Conservation (phyloP, 495 filamentous ascomycete genomes). For the Trichoderma virens region DNA sequence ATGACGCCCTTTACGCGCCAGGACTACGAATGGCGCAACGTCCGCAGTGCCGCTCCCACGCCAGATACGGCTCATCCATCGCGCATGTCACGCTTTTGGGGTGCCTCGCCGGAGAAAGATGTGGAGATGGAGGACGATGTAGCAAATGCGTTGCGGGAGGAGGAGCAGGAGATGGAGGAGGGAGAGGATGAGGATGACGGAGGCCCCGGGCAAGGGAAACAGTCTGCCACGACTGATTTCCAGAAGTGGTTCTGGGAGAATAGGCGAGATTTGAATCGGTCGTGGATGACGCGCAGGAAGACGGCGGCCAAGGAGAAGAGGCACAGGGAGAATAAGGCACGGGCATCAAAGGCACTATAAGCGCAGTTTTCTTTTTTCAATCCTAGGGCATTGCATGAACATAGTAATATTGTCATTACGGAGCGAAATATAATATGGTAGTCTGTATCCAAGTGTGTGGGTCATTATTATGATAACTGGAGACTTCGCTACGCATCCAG, state of each 20-base stretch:
- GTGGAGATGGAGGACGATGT: slow-evolving; percentile 29
- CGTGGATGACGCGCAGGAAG: slow-evolving; percentile 81
- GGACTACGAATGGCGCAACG: slow-evolving; percentile 63
- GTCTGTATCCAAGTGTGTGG: no score
- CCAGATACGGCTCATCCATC: slow-evolving; percentile 81
- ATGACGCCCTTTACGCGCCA: slow-evolving; percentile 74
- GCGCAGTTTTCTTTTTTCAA: neutral
- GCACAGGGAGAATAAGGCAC: slow-evolving; percentile 71
- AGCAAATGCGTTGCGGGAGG: slow-evolving; percentile 6
- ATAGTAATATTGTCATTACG: neutral
- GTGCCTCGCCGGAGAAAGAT: slow-evolving; percentile 30
- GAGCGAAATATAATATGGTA: no score
- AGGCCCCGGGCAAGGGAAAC: slow-evolving; percentile 18
- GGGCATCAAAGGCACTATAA: slow-evolving; percentile 24
- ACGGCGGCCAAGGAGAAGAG: slow-evolving; percentile 77
- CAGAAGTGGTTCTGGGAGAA: slow-evolving; percentile 89
- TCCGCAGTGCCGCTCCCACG: slow-evolving; percentile 84
- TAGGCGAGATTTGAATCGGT: slow-evolving; percentile 78
- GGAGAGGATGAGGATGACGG: slow-evolving; percentile 32
- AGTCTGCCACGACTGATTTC: slow-evolving; percentile 53
- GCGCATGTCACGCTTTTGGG: slow-evolving; percentile 40
- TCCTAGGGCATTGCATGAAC: neutral
- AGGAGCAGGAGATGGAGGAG: slow-evolving; percentile 22
- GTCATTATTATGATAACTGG: no score
- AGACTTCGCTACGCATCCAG: no score